Evolutionary conservation across 2,329 filamentous ascomycete species (phyloP).

Genomic region (Gnomoniopsis sp.): DNA sequence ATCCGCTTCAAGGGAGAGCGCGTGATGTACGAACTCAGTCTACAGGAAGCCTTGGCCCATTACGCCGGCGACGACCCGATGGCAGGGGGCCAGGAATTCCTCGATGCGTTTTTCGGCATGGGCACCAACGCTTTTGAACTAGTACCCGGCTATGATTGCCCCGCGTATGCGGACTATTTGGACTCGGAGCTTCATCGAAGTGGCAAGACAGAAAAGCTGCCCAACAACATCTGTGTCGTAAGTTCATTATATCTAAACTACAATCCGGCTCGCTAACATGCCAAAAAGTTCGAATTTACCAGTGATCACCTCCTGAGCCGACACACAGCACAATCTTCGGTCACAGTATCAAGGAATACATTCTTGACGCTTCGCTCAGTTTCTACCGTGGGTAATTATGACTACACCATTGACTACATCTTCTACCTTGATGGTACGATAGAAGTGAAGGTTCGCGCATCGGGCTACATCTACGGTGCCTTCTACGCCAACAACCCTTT

Average conservation of each 20-base stretch:
- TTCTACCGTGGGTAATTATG: constrained; percentile 41
- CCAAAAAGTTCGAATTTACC: constrained; percentile 37
- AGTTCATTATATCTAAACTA: too few species aligned
- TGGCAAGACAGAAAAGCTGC: constrained; percentile 26
- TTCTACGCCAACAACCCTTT: constrained; percentile 27
- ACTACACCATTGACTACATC: constrained; percentile 34
- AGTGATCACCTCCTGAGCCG: constrained; percentile 34
- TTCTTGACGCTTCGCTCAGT: constrained; percentile 34
- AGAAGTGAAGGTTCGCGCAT: constrained; percentile 34
- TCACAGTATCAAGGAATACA: constrained; percentile 27
- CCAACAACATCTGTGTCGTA: constrained; percentile 35
- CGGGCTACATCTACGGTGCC: constrained; percentile 34
- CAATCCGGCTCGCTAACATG: too few species aligned
- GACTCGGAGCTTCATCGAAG: constrained; percentile 33
- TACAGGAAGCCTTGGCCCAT: constrained; percentile 51
- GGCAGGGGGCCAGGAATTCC: constrained; percentile 37
- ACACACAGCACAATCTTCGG: constrained; percentile 29
- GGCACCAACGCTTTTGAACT: constrained; percentile 33
- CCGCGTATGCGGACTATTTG: constrained; percentile 26
- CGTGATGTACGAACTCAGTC: constrained; percentile 48
- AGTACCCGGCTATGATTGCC: constrained; percentile 40
- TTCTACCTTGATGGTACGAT: constrained; percentile 35
- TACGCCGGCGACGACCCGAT: constrained; percentile 47
- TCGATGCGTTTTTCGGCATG: constrained; percentile 37
- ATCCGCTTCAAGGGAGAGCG: constrained; percentile 48